phyloP scores from a whole-genome alignment of 2,329 filamentous ascomycete species.

The Aspergillus brunneoviolaceus region DNA sequence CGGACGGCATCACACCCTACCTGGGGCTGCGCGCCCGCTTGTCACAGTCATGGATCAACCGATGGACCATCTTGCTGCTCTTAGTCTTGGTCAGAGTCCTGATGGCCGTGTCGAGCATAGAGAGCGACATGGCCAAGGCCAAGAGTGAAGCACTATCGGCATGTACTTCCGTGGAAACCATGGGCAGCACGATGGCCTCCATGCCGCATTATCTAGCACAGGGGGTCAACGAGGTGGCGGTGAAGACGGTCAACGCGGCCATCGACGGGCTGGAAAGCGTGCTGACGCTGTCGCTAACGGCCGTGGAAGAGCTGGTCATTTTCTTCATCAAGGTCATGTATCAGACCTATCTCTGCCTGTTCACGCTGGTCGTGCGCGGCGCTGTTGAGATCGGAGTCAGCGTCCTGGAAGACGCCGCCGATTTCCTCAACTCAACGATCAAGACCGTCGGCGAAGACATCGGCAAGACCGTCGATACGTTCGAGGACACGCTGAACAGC shows the following conservation, averaged over 20 bases:
- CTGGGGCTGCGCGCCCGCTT: conserved; percentile 84
- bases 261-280: conserved; percentile 77
- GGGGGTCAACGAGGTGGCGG: conserved; percentile 84
- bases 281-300: conserved; percentile 75
- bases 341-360: conserved; percentile 84
- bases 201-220: conserved; percentile 94
- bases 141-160: conserved; percentile 80
- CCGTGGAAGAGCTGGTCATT: conserved; percentile 80
- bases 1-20: conserved; percentile 79
- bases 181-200: conserved; percentile 93
- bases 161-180: conserved; percentile 86
- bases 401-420: conserved; percentile 59
- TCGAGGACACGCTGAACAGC: conserved; percentile 57
- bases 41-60: conserved; percentile 96
- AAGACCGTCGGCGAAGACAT: conserved; percentile 49
- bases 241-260: conserved; percentile 74
- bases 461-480: conserved; percentile 38
- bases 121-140: conserved; percentile 72
- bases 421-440: conserved; percentile 60
- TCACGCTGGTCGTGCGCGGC: conserved; percentile 77
- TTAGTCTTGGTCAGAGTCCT: conserved; percentile 81
- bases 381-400: conserved; percentile 69
- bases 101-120: conserved; percentile 69
- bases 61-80: conserved; percentile 88
- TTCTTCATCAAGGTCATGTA: conserved; percentile 93